A percentile compares a stretch with the other conserved stretches of the same genome.
These are phyloP conservation scores for Trichothecium sympodiale DNA, from an alignment of 2,329 filamentous ascomycete genomes.

Conservation along the genomic window DNA sequence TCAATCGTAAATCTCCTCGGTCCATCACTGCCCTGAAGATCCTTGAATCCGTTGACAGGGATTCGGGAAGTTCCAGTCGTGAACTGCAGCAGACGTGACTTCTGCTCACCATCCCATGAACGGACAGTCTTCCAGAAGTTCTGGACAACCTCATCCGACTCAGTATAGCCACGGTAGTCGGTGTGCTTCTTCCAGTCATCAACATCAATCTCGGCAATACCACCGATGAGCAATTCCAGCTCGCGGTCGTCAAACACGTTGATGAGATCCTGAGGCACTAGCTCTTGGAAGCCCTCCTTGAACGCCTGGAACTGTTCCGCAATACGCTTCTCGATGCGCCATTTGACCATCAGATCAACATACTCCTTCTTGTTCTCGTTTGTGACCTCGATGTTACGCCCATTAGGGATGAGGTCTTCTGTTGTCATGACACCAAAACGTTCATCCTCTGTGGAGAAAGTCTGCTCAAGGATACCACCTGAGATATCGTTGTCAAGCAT, in stretches of 20 bases:
- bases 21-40: constrained; percentile 92
- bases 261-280: constrained; percentile 91
- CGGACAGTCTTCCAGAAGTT: constrained; percentile 99
- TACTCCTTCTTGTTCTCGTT: constrained; percentile 99
- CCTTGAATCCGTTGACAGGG: constrained; percentile 98
- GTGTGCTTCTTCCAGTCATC: constrained; percentile 99
- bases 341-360: constrained; percentile 95
- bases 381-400: constrained; percentile 87
- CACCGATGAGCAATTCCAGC: constrained; percentile 88
- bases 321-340: constrained; percentile 97
- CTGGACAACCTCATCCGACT: constrained; percentile 92
- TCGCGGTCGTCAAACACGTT: constrained; percentile 99
- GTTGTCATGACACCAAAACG: constrained; percentile 90
- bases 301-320: constrained; percentile 98
- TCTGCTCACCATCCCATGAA: constrained; percentile 96
- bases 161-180: constrained; percentile 96
- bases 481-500: constrained; percentile 95
- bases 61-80: constrained; percentile 96
- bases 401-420: constrained; percentile 84
- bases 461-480: constrained; percentile 85
- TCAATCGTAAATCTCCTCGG: constrained; percentile 95
- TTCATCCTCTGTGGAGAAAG: constrained; percentile 95
- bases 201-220: constrained; percentile 99
- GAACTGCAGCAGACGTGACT: constrained; percentile 90
- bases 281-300: constrained; percentile 92